Conservation (phyloP, 495 filamentous ascomycete genomes). For the Xylaria grammica region DNA sequence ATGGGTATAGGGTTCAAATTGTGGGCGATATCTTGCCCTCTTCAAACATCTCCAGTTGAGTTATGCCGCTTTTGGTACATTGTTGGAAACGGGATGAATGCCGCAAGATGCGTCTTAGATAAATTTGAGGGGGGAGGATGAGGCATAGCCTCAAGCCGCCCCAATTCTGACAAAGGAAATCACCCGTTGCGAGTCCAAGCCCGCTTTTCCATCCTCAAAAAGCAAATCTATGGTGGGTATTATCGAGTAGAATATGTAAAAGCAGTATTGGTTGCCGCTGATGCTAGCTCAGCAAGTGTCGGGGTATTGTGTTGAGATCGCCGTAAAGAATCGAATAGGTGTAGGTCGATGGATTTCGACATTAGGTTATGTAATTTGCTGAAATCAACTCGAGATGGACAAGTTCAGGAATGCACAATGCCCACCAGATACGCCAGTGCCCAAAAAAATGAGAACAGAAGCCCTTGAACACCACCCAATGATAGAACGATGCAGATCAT, state of each 20-base stretch:
- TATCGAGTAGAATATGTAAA: constrained; percentile 43
- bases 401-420: constrained; percentile 33
- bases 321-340: constrained; percentile 25
- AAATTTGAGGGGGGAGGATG: background rate
- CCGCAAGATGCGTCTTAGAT: background rate
- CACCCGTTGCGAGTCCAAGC: constrained; percentile 30
- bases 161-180: constrained; percentile 41
- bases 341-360: constrained; percentile 31
- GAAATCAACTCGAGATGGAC: constrained; percentile 38
- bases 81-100: constrained; percentile 2
- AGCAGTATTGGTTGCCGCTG: constrained; percentile 30
- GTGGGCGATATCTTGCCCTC: background rate
- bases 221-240: constrained; percentile 50
- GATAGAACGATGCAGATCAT: constrained; percentile 36
- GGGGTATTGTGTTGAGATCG: constrained; percentile 33
- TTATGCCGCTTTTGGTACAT: constrained; percentile 21
- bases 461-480: constrained; percentile 41
- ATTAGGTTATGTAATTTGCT: constrained; percentile 32
- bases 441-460: constrained; percentile 23
- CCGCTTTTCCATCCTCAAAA: constrained; percentile 33
- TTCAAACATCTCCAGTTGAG: constrained; percentile 9
- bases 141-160: constrained; percentile 16
- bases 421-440: constrained; percentile 27
- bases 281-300: constrained; percentile 30
- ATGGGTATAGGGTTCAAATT: constrained; percentile 13